phyloP scores from a whole-genome alignment of 2,329 filamentous ascomycete species.

The Curvularia eragrostidis region DNA sequence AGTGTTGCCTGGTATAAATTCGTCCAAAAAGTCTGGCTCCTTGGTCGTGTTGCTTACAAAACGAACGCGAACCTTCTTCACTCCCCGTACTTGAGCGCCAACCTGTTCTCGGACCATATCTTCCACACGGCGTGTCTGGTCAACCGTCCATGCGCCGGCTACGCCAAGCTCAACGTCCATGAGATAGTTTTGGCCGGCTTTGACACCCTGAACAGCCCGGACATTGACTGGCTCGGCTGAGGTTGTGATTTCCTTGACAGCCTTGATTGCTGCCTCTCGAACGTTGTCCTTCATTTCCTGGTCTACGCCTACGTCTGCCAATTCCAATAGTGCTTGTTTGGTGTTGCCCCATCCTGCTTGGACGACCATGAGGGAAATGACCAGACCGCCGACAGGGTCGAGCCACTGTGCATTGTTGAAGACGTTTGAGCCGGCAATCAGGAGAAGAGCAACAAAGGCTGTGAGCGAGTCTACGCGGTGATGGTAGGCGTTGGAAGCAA shows the following conservation, averaged over 20 bases:
- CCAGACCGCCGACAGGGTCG: slow-evolving; percentile 88
- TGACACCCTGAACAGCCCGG: slow-evolving; percentile 83
- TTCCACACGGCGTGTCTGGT: slow-evolving; percentile 73
- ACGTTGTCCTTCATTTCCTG: slow-evolving; percentile 79
- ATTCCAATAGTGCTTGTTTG: slow-evolving; percentile 77
- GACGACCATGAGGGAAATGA: slow-evolving; percentile 93
- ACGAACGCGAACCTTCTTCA: slow-evolving; percentile 80
- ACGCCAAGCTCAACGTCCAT: slow-evolving; percentile 88
- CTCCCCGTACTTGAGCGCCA: slow-evolving; percentile 79
- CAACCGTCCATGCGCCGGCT: slow-evolving; percentile 76
- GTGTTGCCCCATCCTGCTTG: slow-evolving; percentile 90
- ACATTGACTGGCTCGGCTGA: slow-evolving; percentile 70
- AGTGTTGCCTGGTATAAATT: slow-evolving; percentile 58
- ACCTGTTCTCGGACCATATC: slow-evolving; percentile 74
- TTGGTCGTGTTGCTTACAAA: slow-evolving; percentile 74
- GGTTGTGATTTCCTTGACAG: slow-evolving; percentile 48
- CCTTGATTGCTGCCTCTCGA: slow-evolving; percentile 63
- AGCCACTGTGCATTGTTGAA: slow-evolving; percentile 87
- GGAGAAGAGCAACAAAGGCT: slow-evolving; percentile 87
- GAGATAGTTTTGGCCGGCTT: slow-evolving; percentile 95
- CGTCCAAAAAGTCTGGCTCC: slow-evolving; percentile 71
- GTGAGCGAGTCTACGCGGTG: slow-evolving; percentile 96
- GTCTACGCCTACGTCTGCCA: slow-evolving; percentile 90
- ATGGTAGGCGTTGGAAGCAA: slow-evolving; percentile 95
- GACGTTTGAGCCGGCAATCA: slow-evolving; percentile 88